A percentile compares a stretch with the other conserved stretches of the same genome.
These are phyloP conservation scores for Coprinopsis sp. DNA, from an alignment of 768 basidiomycete species.

Conservation along the genomic window DNA sequence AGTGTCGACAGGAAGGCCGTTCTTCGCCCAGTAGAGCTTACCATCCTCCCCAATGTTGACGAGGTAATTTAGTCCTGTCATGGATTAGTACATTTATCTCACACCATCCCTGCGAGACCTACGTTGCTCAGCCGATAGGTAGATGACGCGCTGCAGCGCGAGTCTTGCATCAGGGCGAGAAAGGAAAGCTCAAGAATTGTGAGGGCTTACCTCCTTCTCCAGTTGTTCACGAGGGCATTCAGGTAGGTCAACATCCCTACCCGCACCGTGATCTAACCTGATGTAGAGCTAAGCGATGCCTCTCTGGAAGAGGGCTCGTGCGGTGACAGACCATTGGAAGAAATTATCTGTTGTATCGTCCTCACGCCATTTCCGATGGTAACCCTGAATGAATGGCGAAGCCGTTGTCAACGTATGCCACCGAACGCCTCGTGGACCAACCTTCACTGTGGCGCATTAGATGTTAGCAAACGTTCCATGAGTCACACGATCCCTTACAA, in stretches of 20 bases:
- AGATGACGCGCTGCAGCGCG: slow-evolving; percentile 29
- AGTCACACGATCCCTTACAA: no score
- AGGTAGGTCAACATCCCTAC: slow-evolving; percentile 49
- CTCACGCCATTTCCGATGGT: slow-evolving; percentile 55
- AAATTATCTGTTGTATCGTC: slow-evolving; percentile 63
- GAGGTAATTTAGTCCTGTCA: slow-evolving; percentile 57
- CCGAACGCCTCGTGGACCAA: slow-evolving; percentile 4
- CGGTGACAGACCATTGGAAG: slow-evolving; percentile 45
- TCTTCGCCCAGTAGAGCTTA: slow-evolving; percentile 53
- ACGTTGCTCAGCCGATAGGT: slow-evolving; percentile 58
- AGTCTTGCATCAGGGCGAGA: background rate
- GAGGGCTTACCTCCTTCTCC: slow-evolving; percentile 46
- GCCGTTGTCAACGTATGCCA: background rate
- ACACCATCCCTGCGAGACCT: slow-evolving; percentile 10
- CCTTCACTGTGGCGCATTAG: slow-evolving; percentile 36
- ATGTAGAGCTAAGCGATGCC: background rate
- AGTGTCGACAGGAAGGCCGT: slow-evolving; percentile 55
- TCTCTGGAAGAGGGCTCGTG: background rate
- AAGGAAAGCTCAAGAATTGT: background rate
- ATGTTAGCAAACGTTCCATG: slow-evolving; percentile 1
- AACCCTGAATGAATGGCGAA: slow-evolving; percentile 35
- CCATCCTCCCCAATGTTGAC: slow-evolving; percentile 52
- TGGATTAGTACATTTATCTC: background rate
- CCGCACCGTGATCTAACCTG: slow-evolving; percentile 61
- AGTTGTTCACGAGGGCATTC: slow-evolving; percentile 56